Evolutionary conservation across 208 protist genomes (phyloP).

Genomic region (Wallacemonas sp.): DNA sequence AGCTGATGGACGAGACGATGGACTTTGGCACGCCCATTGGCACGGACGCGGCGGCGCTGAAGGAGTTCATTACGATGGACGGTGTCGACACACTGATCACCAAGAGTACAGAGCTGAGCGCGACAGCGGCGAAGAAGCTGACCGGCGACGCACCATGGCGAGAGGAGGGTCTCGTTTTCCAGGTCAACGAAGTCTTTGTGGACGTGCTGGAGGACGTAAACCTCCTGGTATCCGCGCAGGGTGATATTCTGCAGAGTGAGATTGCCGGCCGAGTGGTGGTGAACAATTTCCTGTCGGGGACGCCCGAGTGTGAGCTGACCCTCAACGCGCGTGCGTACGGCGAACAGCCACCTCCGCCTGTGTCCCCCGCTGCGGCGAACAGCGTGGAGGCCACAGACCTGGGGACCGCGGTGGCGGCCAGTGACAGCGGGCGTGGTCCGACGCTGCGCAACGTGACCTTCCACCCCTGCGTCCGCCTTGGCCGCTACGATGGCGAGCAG

Average conservation of each 20-base stretch:
- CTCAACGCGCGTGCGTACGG: conserved; percentile 90
- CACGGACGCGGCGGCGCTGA: conserved; percentile 88
- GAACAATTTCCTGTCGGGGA: conserved; percentile 97
- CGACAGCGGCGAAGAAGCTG: conserved; percentile 76
- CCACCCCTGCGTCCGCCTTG: conserved; percentile 98
- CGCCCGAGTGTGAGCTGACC: conserved; percentile 98
- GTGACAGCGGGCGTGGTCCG: conserved; percentile 13
- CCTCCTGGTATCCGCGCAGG: conserved; percentile 93
- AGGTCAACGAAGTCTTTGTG: conserved; percentile 98
- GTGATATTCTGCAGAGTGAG: conserved; percentile 92
- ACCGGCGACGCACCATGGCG: conserved; percentile 95
- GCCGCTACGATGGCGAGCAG: conserved; percentile 83
- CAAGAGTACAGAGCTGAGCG: conserved; percentile 44
- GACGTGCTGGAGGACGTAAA: conserved; percentile 98
- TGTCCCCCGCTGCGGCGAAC: too few species aligned
- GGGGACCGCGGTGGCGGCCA: background rate
- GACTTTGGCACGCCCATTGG: conserved; percentile 99
- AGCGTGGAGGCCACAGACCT: background rate
- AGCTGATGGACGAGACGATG: conserved; percentile 98
- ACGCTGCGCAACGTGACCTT: conserved; percentile 96
- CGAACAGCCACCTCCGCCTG: conserved; percentile 27
- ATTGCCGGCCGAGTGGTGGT: conserved; percentile 95
- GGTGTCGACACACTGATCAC: conserved; percentile 57
- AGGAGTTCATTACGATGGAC: conserved; percentile 87
- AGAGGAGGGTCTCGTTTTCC: conserved; percentile 92